Evolutionary conservation across 352 stramenopile genomes (phyloP).

Genomic region (Phytopythium chamaehyphon): DNA sequence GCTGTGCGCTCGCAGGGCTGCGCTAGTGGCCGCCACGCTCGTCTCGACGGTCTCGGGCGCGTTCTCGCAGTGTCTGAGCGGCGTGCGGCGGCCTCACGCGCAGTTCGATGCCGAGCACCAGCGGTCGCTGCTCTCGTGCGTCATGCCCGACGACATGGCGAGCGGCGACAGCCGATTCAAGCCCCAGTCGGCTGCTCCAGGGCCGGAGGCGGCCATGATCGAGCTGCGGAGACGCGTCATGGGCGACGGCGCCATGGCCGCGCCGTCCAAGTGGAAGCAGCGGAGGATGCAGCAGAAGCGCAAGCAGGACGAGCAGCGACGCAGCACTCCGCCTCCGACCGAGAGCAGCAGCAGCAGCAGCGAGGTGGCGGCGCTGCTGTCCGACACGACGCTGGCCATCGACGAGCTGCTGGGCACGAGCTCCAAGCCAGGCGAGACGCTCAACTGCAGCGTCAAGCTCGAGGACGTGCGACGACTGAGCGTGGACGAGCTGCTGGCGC

Average conservation of each 20-base stretch:
- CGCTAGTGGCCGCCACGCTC: slow-evolving; percentile 20
- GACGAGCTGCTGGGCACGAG: slow-evolving; percentile 38
- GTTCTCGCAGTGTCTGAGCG: slow-evolving; percentile 46
- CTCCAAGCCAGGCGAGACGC: slow-evolving; percentile 12
- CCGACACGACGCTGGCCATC: slow-evolving; percentile 45
- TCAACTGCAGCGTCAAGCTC: slow-evolving; percentile 19
- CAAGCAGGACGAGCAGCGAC: slow-evolving; percentile 10
- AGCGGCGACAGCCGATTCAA: slow-evolving; percentile 30
- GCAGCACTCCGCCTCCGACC: slow-evolving; percentile 15
- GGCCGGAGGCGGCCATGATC: slow-evolving; percentile 52
- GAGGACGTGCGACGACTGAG: slow-evolving; percentile 47
- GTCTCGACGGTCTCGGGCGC: slow-evolving; percentile 20
- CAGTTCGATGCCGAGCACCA: slow-evolving; percentile 77
- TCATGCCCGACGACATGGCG: slow-evolving; percentile 32
- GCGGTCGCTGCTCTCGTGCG: slow-evolving; percentile 55
- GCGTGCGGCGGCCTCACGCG: slow-evolving; percentile 23
- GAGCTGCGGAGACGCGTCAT: slow-evolving; percentile 69
- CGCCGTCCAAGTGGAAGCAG: slow-evolving; percentile 33
- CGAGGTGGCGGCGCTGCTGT: slow-evolving; percentile 24
- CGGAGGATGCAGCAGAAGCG: slow-evolving; percentile 25
- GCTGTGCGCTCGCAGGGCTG: slow-evolving; percentile 15
- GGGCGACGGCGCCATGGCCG: slow-evolving; percentile 27
- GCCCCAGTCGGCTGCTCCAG: not conserved
- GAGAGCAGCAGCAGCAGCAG: slow-evolving; percentile 1
- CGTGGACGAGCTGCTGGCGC: slow-evolving; percentile 46